phyloP scores from a whole-genome alignment of 257 asterid genomes.

The Solanum dulcamara region DNA sequence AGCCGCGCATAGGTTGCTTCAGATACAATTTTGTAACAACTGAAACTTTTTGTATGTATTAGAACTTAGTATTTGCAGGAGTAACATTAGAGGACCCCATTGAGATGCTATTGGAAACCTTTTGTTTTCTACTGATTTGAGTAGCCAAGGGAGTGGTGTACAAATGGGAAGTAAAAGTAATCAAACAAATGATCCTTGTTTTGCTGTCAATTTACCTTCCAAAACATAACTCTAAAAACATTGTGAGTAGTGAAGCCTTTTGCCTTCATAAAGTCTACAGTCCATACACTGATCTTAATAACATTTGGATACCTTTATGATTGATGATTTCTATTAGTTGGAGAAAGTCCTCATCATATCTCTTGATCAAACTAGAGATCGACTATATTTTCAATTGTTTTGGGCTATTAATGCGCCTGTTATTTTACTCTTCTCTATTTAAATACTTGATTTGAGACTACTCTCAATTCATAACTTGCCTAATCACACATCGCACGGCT shows the following conservation, averaged over 20 bases:
- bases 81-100: not conserved
- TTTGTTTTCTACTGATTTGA: too few relatives aligned
- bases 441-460: too few relatives aligned
- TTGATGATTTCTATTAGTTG: not conserved
- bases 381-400: not conserved
- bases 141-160: too few relatives aligned
- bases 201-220: not conserved
- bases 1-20: constrained; percentile 55
- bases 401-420: not conserved
- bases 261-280: not conserved
- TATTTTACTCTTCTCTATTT: not conserved
- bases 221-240: not conserved
- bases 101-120: not conserved
- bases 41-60: not conserved
- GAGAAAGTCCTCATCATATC: not conserved
- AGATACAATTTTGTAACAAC: constrained; percentile 1
- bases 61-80: not conserved
- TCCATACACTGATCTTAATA: not conserved
- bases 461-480: too few relatives aligned
- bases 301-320: not conserved
- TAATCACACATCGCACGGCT: too few relatives aligned
- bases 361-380: not conserved
- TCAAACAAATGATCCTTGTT: too few relatives aligned
- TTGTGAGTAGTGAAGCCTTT: not conserved
- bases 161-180: not conserved